phyloP scores from a whole-genome alignment of 2,329 filamentous ascomycete species.

The Aspergillus chevalieri region DNA sequence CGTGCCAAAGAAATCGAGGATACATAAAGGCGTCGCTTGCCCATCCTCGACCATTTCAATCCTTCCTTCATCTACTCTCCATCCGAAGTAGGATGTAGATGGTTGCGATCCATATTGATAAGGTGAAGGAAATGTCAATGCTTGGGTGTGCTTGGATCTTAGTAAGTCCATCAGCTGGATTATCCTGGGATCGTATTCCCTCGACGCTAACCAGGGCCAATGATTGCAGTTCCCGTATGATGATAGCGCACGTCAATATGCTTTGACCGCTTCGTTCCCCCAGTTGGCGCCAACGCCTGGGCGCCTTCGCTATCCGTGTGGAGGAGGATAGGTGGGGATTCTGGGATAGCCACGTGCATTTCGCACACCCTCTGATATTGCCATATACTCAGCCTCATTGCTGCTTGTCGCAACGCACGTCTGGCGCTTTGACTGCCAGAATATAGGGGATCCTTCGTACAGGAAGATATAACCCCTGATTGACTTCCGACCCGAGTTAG shows the following conservation, averaged over 20 bases:
- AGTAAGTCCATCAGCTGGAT: not conserved
- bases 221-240: not conserved
- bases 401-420: not conserved
- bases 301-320: not conserved
- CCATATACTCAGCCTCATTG: not conserved
- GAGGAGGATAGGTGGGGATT: not conserved
- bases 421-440: too few relatives aligned
- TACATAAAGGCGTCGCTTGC: too few relatives aligned
- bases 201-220: constrained; percentile 2
- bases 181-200: not conserved
- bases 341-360: not conserved
- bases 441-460: too few relatives aligned
- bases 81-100: too few relatives aligned
- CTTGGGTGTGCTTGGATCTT: not conserved
- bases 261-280: not conserved
- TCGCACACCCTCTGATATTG: not conserved
- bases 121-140: not conserved
- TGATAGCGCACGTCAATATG: not conserved
- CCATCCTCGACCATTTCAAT: too few relatives aligned
- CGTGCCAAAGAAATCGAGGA: too few relatives aligned
- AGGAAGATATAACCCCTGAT: too few relatives aligned
- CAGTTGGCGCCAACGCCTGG: not conserved
- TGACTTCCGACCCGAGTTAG: too few relatives aligned
- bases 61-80: too few relatives aligned
- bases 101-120: too few relatives aligned